phyloP scores from a whole-genome alignment of 352 stramenopile species.

The Pythium biforme region DNA sequence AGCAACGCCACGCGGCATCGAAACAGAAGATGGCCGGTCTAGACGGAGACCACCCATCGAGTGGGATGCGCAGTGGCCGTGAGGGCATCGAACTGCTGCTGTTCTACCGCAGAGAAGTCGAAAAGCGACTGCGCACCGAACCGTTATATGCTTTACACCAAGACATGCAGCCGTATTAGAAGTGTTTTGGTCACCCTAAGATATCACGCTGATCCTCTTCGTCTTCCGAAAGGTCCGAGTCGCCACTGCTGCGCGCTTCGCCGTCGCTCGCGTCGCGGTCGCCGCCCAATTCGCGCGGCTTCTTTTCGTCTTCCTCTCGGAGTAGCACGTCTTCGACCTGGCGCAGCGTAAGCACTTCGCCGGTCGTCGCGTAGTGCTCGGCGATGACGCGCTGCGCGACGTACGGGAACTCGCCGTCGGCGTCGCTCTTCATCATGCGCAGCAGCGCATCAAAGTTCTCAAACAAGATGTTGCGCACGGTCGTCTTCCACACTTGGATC shows the following conservation, averaged over 20 bases:
- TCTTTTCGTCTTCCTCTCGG: constrained; percentile 45
- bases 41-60: not conserved
- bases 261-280: constrained; percentile 14
- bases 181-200: constrained; percentile 23
- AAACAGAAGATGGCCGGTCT: not conserved
- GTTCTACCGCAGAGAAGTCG: constrained; percentile 63
- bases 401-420: constrained; percentile 50
- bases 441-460: constrained; percentile 48
- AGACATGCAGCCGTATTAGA: constrained; percentile 4
- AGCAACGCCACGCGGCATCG: constrained; percentile 9
- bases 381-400: constrained; percentile 42
- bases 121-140: constrained; percentile 45
- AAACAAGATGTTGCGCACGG: constrained; percentile 46
- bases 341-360: constrained; percentile 39
- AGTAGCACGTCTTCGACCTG: constrained; percentile 50
- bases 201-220: constrained; percentile 37
- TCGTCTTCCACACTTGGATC: constrained; percentile 43
- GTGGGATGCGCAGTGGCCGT: constrained; percentile 23
- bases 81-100: constrained; percentile 62
- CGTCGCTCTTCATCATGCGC: constrained; percentile 43
- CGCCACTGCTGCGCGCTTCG: constrained; percentile 28
- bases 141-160: constrained; percentile 25
- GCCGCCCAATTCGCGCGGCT: constrained; percentile 12
- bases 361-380: constrained; percentile 39
- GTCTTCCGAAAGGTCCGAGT: constrained; percentile 27